Percentiles rank a stretch among this genome's conserved stretches.
Evolutionary conservation across 192 early-diverging fungal genomes (phyloP).

Genomic region (Coemansia sp.): DNA sequence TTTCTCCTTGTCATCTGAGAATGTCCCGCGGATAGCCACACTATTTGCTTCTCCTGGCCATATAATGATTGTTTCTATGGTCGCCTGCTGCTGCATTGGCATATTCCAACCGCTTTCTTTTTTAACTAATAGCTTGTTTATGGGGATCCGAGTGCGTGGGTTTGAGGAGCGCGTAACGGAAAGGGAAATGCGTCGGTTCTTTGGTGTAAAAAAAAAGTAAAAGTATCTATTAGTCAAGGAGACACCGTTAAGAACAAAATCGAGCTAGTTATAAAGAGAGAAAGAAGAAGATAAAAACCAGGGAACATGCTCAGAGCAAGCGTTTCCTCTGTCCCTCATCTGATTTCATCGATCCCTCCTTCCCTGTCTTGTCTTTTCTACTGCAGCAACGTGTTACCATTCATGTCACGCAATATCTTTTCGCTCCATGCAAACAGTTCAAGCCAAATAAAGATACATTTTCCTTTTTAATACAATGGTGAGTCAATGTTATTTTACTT

Average conservation of each 20-base stretch:
- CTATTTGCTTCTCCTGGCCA: conserved; percentile 35
- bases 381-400: neutral
- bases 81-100: neutral
- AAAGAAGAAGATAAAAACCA: neutral
- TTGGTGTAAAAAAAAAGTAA: neutral
- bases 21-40: conserved; percentile 47
- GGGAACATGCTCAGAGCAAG: neutral
- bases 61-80: conserved; percentile 22
- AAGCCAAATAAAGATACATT: neutral
- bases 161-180: neutral
- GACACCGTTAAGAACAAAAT: neutral
- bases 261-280: neutral
- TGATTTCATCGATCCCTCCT: neutral
- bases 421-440: neutral
- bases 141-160: neutral
- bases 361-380: neutral
- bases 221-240: neutral
- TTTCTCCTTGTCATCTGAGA: conserved; percentile 12
- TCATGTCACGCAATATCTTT: neutral
- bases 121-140: neutral
- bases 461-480: too few relatives aligned
- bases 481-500: too few relatives aligned
- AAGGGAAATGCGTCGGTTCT: neutral
- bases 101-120: neutral
- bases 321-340: neutral